Percentiles rank a stretch among this genome's conserved stretches.
Evolutionary conservation across 495 filamentous ascomycete species (phyloP).

Genomic region (Lepidopterella palustris): DNA sequence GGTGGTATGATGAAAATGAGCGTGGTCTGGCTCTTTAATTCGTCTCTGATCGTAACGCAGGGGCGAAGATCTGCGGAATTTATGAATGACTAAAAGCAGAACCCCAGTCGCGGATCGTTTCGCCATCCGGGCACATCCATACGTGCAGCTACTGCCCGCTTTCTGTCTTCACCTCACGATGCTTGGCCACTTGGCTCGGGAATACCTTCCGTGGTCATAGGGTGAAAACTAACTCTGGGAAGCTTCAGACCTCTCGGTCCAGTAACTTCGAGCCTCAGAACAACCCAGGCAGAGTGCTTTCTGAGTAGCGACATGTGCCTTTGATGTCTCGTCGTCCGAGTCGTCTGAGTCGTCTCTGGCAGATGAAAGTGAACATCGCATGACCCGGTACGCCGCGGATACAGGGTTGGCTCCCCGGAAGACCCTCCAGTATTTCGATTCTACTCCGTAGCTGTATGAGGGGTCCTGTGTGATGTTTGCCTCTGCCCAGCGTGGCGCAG

Average conservation of each 20-base stretch:
- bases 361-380: neutral
- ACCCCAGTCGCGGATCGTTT: neutral
- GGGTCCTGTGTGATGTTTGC: neutral
- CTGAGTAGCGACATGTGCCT: conserved; percentile 3
- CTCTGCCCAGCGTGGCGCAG: conserved; percentile 13
- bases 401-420: neutral
- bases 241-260: neutral
- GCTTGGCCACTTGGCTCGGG: neutral
- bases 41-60: too few species aligned
- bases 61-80: neutral
- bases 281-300: too few species aligned
- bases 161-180: neutral
- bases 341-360: neutral
- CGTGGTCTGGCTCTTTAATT: too few species aligned
- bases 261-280: too few species aligned
- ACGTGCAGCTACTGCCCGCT: neutral
- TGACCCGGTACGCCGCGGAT: neutral
- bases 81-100: neutral
- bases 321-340: too few species aligned
- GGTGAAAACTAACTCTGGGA: neutral
- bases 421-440: neutral
- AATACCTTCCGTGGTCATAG: neutral
- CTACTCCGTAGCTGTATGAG: too few species aligned
- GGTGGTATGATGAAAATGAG: too few species aligned
- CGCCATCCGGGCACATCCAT: neutral